Percentiles rank a stretch among this genome's conserved stretches.
These are phyloP conservation scores for Volvox africanus DNA, from an alignment of 139 green algal genomes.

Conservation along the genomic window DNA sequence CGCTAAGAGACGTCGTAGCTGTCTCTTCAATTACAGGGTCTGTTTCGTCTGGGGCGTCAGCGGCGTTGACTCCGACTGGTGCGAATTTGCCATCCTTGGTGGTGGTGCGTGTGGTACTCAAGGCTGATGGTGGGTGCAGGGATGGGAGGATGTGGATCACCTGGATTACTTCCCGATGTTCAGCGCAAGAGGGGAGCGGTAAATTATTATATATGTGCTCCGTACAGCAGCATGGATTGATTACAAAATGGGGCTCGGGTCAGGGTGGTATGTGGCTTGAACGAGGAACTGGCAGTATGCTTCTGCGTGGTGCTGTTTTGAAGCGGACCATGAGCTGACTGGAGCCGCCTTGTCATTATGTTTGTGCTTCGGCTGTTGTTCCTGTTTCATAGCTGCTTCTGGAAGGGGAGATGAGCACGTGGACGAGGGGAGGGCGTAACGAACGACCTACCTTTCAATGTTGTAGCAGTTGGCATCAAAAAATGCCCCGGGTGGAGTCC, in stretches of 20 bases:
- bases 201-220: neutral
- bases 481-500: no score
- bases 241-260: neutral
- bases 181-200: neutral
- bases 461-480: no score
- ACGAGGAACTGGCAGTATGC: neutral
- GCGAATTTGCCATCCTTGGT: neutral
- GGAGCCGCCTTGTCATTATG: no score
- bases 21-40: neutral
- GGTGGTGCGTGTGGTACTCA: slow-evolving; percentile 46
- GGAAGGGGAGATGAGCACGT: no score
- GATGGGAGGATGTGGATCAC: neutral
- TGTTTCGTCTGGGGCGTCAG: neutral
- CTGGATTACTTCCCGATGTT: no score
- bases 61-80: neutral
- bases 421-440: no score
- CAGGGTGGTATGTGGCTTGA: neutral
- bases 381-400: no score
- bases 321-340: no score
- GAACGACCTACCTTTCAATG: no score
- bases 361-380: no score
- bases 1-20: neutral
- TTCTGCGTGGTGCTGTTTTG: neutral
- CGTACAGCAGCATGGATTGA: neutral
- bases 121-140: slow-evolving; percentile 43